Conservation (phyloP, 352 stramenopile species). For the Aphanomyces cochlioides region DNA sequence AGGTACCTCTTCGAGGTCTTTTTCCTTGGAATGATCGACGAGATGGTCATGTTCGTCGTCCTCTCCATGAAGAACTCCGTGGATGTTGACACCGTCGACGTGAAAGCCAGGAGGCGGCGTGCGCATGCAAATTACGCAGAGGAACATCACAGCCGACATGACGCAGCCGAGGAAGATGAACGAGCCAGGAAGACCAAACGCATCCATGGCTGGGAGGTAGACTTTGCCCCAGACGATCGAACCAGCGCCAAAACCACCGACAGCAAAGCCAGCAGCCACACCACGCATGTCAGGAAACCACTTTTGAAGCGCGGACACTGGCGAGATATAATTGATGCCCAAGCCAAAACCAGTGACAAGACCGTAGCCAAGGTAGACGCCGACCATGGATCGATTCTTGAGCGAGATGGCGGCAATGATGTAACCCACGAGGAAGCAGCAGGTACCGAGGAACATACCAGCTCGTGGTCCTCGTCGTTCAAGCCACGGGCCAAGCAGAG, state of each 20-base stretch:
- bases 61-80: constrained; percentile 37
- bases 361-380: constrained; percentile 67
- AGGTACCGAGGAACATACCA: constrained; percentile 45
- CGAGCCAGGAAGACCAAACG: constrained; percentile 44
- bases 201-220: constrained; percentile 47
- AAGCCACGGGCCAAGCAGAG: constrained; percentile 53
- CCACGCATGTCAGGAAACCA: constrained; percentile 75
- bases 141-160: constrained; percentile 44
- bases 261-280: constrained; percentile 56
- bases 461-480: constrained; percentile 50
- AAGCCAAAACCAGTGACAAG: constrained; percentile 57
- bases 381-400: constrained; percentile 48
- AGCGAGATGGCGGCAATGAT: constrained; percentile 51
- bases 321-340: constrained; percentile 67
- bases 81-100: constrained; percentile 52
- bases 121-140: constrained; percentile 47
- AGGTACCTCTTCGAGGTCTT: too few species aligned
- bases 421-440: constrained; percentile 48
- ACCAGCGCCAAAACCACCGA: constrained; percentile 53
- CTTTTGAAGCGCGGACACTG: constrained; percentile 59
- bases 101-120: constrained; percentile 45
- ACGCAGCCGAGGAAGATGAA: constrained; percentile 51
- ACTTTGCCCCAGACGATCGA: constrained; percentile 62
- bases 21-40: too few species aligned
- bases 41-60: too few species aligned